Evolutionary conservation across 352 stramenopile species (phyloP).

Genomic region (Pythium sukuiense): DNA sequence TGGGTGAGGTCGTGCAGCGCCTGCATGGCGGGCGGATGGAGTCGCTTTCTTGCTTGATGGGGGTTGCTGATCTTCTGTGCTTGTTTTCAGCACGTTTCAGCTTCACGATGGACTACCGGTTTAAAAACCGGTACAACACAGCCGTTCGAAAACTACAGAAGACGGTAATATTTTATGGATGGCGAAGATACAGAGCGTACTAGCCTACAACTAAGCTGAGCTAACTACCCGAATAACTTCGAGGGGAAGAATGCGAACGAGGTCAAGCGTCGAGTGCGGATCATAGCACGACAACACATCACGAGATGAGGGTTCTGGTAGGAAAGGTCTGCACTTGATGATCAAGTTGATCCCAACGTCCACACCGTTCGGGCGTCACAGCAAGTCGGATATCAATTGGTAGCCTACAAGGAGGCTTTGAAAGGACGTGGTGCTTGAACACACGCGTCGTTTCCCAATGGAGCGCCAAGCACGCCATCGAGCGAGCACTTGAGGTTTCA

Average conservation of each 20-base stretch:
- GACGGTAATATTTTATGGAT: not conserved
- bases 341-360: no score
- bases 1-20: conserved; percentile 71
- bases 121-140: not conserved
- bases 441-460: no score
- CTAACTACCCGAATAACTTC: not conserved
- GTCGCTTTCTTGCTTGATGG: conserved; percentile 3
- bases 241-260: no score
- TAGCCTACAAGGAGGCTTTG: not conserved
- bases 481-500: not conserved
- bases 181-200: no score
- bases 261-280: no score
- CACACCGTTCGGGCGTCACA: no score
- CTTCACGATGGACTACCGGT: not conserved
- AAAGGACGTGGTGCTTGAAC: not conserved
- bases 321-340: no score
- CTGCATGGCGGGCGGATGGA: conserved; percentile 38
- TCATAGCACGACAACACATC: no score
- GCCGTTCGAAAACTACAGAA: not conserved
- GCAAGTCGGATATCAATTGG: not conserved
- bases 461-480: no score
- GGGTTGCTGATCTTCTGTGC: not conserved
- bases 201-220: not conserved
- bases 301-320: no score
- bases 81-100: not conserved